Evolutionary conservation across 495 filamentous ascomycete species (phyloP), one percentile per base, ranked within the genome.

Genomic region (Daldinia caldariorum): DNA sequence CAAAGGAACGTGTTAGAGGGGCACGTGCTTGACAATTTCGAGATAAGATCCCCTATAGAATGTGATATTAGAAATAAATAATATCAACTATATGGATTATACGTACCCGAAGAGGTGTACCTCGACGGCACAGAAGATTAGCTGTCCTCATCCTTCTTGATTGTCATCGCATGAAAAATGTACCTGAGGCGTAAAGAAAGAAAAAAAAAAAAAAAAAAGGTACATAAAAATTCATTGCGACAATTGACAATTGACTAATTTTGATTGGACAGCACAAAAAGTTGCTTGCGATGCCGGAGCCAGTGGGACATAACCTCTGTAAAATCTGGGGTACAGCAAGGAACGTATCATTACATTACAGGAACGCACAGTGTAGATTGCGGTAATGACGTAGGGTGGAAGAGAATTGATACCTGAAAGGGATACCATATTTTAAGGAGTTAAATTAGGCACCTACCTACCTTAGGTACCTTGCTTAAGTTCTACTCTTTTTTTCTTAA

Each of bases 41-140:
- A 66, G 67, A 38, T 20, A 73, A 35, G 35, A 75, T 64, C 16
- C 66, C 66, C 75, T 77, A 66, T 4, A 56, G 63, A 1, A 56
- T 32, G 6, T 1, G 26, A 13, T 13, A 53, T 53, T 53, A 53
- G n/a, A n/a, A n/a, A n/a, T n/a, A n/a, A n/a, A n/a, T n/a, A n/a
- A n/a, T n/a, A n/a, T n/a, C n/a, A n/a, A n/a, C n/a, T n/a, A n/a
- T n/a, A n/a, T 26, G 45, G 18, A 29, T 38, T 31, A 53, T 16
- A 65, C 73, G 18, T 69, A 77, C 75, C 43, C 67, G 73, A 55
- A 77, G 60, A 63, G 39, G 61, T 22, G 75, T 70, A 68, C 75
- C 70, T 63, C 56, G 59, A 61, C 66, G 75, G 66, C 73, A 68
- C 59, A 74, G 32, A 13, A 70, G 37, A 68, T 75, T 70, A 70